Percentiles rank a stretch among this genome's conserved stretches.
Conservation (phyloP, 768 basidiomycete genomes). For the Lactifluus volemus region DNA sequence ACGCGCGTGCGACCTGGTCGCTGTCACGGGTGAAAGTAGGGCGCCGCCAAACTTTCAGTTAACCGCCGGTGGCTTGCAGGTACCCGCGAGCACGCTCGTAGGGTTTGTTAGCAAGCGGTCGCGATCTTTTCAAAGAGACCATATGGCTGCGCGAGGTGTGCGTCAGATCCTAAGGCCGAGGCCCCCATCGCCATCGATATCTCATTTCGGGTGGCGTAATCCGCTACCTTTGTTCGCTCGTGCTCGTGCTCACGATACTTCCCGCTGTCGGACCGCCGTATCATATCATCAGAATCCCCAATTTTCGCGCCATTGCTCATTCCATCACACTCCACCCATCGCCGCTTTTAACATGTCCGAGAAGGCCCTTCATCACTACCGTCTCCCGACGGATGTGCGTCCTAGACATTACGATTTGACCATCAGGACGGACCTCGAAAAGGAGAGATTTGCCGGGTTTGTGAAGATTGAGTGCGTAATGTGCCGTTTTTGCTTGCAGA, state of each 20-base stretch:
- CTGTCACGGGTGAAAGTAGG: neutral
- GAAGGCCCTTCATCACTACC: conserved; percentile 27
- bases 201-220: neutral
- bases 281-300: neutral
- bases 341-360: neutral
- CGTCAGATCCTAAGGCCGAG: neutral
- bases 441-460: conserved; percentile 66
- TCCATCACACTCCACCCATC: neutral
- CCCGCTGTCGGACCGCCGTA: neutral
- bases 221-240: neutral
- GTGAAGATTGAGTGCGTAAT: conserved; percentile 56
- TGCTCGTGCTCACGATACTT: too few relatives aligned
- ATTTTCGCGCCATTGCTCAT: conserved; percentile 6
- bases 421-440: conserved; percentile 73
- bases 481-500: neutral
- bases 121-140: neutral
- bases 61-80: neutral
- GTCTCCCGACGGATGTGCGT: conserved; percentile 58
- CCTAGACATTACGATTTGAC: conserved; percentile 74
- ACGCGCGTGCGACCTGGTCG: too few relatives aligned
- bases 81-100: neutral
- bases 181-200: conserved; percentile 6
- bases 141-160: conserved; percentile 5
- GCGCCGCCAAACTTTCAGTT: neutral
- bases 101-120: neutral